Conservation (phyloP, 352 stramenopile genomes). For the Peronospora belbahrii region DNA sequence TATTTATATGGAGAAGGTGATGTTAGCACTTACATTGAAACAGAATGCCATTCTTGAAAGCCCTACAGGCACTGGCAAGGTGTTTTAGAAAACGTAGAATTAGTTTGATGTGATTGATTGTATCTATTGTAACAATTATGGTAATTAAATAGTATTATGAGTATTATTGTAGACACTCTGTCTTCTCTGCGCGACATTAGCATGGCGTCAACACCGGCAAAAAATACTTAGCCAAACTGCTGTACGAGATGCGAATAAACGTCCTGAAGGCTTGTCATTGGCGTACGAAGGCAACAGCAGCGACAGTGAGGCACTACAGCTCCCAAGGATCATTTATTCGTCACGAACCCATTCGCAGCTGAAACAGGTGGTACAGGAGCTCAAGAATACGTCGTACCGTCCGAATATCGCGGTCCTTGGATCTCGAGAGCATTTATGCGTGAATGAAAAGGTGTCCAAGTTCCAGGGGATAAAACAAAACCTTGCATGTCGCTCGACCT, state of each 20-base stretch:
- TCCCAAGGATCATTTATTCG: slow-evolving; percentile 96
- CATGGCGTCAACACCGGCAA: slow-evolving; percentile 85
- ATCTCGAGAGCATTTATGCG: slow-evolving; percentile 95
- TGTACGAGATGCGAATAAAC: slow-evolving; percentile 1
- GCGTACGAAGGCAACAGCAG: slow-evolving; percentile 48
- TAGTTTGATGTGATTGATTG: no score
- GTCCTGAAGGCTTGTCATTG: slow-evolving; percentile 8
- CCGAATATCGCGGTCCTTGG: slow-evolving; percentile 87
- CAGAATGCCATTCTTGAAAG: slow-evolving; percentile 97
- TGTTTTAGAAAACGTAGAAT: slow-evolving; percentile 15
- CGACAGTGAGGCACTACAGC: slow-evolving; percentile 29
- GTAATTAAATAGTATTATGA: not conserved
- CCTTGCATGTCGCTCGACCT: slow-evolving; percentile 71
- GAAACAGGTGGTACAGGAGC: slow-evolving; percentile 94
- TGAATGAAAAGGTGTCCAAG: slow-evolving; percentile 91
- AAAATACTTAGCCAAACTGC: slow-evolving; percentile 29
- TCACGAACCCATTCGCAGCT: slow-evolving; percentile 98
- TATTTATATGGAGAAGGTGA: slow-evolving; percentile 95
- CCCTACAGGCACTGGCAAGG: slow-evolving; percentile 96
- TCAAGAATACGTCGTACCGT: slow-evolving; percentile 93
- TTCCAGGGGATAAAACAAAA: slow-evolving; percentile 83
- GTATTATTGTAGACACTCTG: slow-evolving; percentile 85
- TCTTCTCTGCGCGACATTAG: slow-evolving; percentile 91
- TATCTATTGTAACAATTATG: not conserved
- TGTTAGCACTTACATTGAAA: slow-evolving; percentile 84